Base-by-base conservation (phyloP, 2,329 filamentous ascomycete species). In the Aciculosporium take region DNA sequence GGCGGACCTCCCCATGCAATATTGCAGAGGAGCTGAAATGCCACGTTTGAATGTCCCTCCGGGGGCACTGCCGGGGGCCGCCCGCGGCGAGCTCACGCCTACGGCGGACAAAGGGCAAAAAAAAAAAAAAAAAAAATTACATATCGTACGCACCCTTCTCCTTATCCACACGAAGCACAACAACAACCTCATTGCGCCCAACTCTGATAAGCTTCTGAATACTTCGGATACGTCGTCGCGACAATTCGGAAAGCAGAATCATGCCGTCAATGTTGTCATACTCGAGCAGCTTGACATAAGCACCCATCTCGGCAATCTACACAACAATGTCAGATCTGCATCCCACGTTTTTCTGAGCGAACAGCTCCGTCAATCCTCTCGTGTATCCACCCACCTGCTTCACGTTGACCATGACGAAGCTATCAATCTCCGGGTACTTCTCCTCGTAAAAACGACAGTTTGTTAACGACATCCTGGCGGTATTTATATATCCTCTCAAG, bases 251-350 rank as follows among this genome's bases (percentile, higher is more conserved):
- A 51, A 98, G 85, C 52, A 98, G 72, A 58, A 98, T 98, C 93
- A 98, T 98, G 77, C 91, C 91, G 62, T 98, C 93, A 58, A 98
- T 98, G 69, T 96, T 95, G 68, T 98, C 91, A 68, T 98, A 98
- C 70, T 98, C 91, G 55, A 98, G 81, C 43, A 98, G 81, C 71
- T 98, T 98, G 59, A 98, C 93, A 64, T 98, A 98, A 56, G 93
- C 91, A 64, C 91, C 91, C 93, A 98, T 98, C 68, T 98, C 93
- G 64, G 91, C 91, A 61, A 98, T 98, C 84, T 91, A 53, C 38
- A 42, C 24, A 39, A 37, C 44, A 45, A 40, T 41, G 43, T 42
- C 40, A 42, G 45, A 35, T 31, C 15, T n/a, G 12, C 9, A 15
- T 36, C n/a, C 33, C 33, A 25, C 10, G 21, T 7, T n/a, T 36